Percentiles rank a stretch among this genome's conserved stretches.
Conservation (phyloP, 805 yeast genomes). For the Vanderwaltozyma polyspora region DNA sequence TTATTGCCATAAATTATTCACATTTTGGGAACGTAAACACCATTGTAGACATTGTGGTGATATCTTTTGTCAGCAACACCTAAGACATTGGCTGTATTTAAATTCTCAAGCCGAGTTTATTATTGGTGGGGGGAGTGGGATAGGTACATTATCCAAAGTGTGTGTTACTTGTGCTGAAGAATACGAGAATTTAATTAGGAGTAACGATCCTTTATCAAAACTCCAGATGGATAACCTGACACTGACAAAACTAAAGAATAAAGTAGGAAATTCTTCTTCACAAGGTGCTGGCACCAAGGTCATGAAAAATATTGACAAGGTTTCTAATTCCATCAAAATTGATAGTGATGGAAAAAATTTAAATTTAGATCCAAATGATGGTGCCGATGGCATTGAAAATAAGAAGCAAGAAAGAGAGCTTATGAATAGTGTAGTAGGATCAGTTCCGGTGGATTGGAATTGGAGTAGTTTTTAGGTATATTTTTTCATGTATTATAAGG, state of each 20-base stretch:
- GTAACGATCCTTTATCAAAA: slow-evolving; percentile 1
- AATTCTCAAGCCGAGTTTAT: slow-evolving; percentile 51
- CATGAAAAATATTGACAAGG: background rate
- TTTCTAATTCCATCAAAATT: background rate
- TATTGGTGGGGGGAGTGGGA: slow-evolving; percentile 52
- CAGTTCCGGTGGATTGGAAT: slow-evolving; percentile 67
- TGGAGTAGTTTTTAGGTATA: slow-evolving; percentile 55
- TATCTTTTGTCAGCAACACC: slow-evolving; percentile 61
- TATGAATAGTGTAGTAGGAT: slow-evolving; percentile 29
- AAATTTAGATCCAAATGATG: slow-evolving; percentile 2
- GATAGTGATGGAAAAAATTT: background rate
- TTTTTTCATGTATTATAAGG: background rate
- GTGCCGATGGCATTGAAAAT: background rate
- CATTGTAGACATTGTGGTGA: slow-evolving; percentile 84
- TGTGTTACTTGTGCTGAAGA: slow-evolving; percentile 57
- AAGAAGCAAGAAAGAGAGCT: slow-evolving; percentile 5
- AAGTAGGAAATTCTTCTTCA: background rate
- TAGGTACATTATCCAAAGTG: slow-evolving; percentile 45
- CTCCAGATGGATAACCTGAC: slow-evolving; percentile 2
- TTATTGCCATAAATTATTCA: slow-evolving; percentile 56
- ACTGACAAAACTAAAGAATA: background rate
- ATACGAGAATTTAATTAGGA: slow-evolving; percentile 35
- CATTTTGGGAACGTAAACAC: slow-evolving; percentile 68
- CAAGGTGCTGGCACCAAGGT: slow-evolving; percentile 1
- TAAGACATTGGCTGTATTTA: slow-evolving; percentile 43